Evolutionary conservation across 352 stramenopile species (phyloP).

Genomic region (Globisporangium cylindrosporum): DNA sequence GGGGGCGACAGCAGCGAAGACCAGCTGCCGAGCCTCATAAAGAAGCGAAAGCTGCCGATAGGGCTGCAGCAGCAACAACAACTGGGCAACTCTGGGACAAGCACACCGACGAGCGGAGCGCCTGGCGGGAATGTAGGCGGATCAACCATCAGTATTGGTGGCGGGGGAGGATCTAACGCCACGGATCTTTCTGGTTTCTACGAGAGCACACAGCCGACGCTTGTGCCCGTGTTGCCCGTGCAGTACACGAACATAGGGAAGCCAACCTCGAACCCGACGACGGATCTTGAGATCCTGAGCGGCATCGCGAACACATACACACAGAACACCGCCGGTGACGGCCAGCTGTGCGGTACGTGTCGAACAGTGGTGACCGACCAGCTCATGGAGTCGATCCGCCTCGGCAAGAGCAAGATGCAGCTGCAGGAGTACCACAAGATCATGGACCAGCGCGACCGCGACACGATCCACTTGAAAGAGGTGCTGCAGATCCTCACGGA

Average conservation of each 20-base stretch:
- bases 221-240: conserved; percentile 60
- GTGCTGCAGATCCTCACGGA: conserved; percentile 47
- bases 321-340: conserved; percentile 40
- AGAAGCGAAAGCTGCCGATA: conserved; percentile 51
- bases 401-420: conserved; percentile 69
- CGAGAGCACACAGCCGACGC: conserved; percentile 33
- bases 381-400: conserved; percentile 73
- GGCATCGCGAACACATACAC: conserved; percentile 85
- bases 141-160: neutral
- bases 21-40: conserved; percentile 21
- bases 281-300: conserved; percentile 78
- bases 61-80: conserved; percentile 14
- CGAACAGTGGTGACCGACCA: conserved; percentile 65
- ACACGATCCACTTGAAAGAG: conserved; percentile 63
- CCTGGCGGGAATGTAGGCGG: neutral
- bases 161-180: conserved; percentile 8
- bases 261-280: conserved; percentile 19
- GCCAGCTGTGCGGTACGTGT: conserved; percentile 59
- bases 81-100: conserved; percentile 8
- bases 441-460: conserved; percentile 59
- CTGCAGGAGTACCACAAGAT: conserved; percentile 49
- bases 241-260: conserved; percentile 43
- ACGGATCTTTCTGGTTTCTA: conserved; percentile 64
- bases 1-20: conserved; percentile 21
- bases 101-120: conserved; percentile 11